Evolutionary conservation across 495 filamentous ascomycete species (phyloP).

Genomic region (Lophium mytilinum): DNA sequence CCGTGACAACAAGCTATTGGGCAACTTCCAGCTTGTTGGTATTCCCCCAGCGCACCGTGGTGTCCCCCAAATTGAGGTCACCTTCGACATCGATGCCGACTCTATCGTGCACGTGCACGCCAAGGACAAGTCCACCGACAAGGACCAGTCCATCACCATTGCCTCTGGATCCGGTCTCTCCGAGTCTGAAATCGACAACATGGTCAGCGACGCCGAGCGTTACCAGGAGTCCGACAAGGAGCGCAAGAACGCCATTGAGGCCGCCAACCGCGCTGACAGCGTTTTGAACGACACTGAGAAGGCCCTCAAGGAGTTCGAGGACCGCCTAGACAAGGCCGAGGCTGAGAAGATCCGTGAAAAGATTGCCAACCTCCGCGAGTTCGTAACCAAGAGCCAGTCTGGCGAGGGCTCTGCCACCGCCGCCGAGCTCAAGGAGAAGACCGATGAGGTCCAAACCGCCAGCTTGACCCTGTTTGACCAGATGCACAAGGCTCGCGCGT

Average conservation of each 20-base stretch:
- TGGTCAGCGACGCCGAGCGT: slow-evolving; percentile 97
- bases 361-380: slow-evolving; percentile 80
- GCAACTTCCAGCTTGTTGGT: slow-evolving; percentile 99
- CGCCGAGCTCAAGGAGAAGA: slow-evolving; percentile 93
- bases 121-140: slow-evolving; percentile 98
- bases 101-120: slow-evolving; percentile 98
- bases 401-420: slow-evolving; percentile 80
- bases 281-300: slow-evolving; percentile 98
- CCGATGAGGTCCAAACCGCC: slow-evolving; percentile 90
- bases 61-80: slow-evolving; percentile 96
- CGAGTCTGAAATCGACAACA: slow-evolving; percentile 84
- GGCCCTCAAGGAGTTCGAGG: slow-evolving; percentile 90
- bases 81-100: slow-evolving; percentile 98
- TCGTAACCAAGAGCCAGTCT: slow-evolving; percentile 87
- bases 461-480: slow-evolving; percentile 97
- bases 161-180: slow-evolving; percentile 97
- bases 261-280: slow-evolving; percentile 93
- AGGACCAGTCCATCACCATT: slow-evolving; percentile 98
- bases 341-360: slow-evolving; percentile 88
- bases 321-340: slow-evolving; percentile 94
- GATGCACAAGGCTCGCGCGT: slow-evolving; percentile 88
- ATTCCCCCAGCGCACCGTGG: slow-evolving; percentile 97
- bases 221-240: slow-evolving; percentile 94
- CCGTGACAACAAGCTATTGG: slow-evolving; percentile 96
- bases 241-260: slow-evolving; percentile 89